Base-by-base conservation (phyloP, 2,329 filamentous ascomycete genomes). In the Talaromyces sp. region DNA sequence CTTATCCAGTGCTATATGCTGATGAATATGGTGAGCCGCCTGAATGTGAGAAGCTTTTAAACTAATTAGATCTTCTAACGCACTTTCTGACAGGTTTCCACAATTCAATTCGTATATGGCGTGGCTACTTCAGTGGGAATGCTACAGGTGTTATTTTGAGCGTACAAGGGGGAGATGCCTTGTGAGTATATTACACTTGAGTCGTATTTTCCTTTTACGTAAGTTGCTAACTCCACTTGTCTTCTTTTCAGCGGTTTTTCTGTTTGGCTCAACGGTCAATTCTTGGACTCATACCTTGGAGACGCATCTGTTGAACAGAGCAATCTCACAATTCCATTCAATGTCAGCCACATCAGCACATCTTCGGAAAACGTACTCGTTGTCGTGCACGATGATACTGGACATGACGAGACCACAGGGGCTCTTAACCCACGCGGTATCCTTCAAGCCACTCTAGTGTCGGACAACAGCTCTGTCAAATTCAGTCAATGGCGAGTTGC, bases 341-440 rank as follows among this genome's bases (percentile, higher is more conserved):
- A 86, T 0, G 77, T 79, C 10, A 79, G 91, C 3, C 70, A 72
- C 0, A 72, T 80, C 0, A 87, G 85, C 3, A 79, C 81, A 31
- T 69, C 75, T 0, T 87, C 35, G 22, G 25, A 31, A 25, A 50
- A 91, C 71, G 81, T 89, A 11, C 74, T 93, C 68, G 92, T 90
- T 0, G 79, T 93, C 1, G 75, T 92, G 0, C 80, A 93, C 15
- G 91, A 93, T 74, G 88, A 89, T 74, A 91, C 88, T 78, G 90
- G 90, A 0, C 80, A 91, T 0, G 85, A 92, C 66, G 86, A 90
- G 69, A 87, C 90, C 73, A 86, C 85, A 80, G 79, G 79, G 2
- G 84, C 87, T 0, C 85, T 86, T 73, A 78, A 79, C 35, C 85
- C 86, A 0, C 82, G 85, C 22, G 85, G 86, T 19, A 83, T 88